Evolutionary conservation across 2,329 filamentous ascomycete species (phyloP).

Genomic region (Pseudogymnoascus sp.): DNA sequence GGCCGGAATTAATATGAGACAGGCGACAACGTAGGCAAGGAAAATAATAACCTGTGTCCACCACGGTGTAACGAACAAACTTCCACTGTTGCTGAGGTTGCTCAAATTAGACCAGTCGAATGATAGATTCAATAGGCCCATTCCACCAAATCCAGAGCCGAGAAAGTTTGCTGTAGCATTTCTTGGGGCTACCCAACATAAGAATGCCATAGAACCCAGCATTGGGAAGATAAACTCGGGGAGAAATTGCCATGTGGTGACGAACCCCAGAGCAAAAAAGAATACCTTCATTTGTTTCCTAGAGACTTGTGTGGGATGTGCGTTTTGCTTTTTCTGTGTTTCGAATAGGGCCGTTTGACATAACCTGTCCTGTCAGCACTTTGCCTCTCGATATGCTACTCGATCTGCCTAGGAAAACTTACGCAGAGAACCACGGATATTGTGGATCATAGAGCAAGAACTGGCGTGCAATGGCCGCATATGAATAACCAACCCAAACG

Average conservation of each 20-base stretch:
- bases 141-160: constrained; percentile 53
- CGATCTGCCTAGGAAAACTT: constrained; percentile 13
- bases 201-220: constrained; percentile 51
- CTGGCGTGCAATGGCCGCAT: constrained; percentile 50
- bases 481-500: constrained; percentile 52
- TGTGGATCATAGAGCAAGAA: constrained; percentile 52
- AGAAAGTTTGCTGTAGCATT: constrained; percentile 54
- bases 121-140: constrained; percentile 53
- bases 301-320: constrained; percentile 41
- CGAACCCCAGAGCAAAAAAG: constrained; percentile 44
- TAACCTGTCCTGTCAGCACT: constrained; percentile 22
- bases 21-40: constrained; percentile 46
- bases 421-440: constrained; percentile 46
- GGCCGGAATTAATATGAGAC: constrained; percentile 51
- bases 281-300: constrained; percentile 51
- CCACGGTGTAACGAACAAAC: constrained; percentile 49
- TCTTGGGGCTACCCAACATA: constrained; percentile 56
- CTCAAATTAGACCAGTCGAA: constrained; percentile 56
- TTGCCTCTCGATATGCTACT: constrained; percentile 15
- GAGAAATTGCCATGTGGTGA: constrained; percentile 55
- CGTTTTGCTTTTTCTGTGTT: constrained; percentile 45
- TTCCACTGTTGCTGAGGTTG: constrained; percentile 35
- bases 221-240: constrained; percentile 56
- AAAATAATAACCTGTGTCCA: constrained; percentile 53
- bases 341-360: constrained; percentile 53